These are phyloP conservation scores for Ceratobasidium sp. DNA, from an alignment of 1,284 basidiomycete species.

Conservation along the genomic window DNA sequence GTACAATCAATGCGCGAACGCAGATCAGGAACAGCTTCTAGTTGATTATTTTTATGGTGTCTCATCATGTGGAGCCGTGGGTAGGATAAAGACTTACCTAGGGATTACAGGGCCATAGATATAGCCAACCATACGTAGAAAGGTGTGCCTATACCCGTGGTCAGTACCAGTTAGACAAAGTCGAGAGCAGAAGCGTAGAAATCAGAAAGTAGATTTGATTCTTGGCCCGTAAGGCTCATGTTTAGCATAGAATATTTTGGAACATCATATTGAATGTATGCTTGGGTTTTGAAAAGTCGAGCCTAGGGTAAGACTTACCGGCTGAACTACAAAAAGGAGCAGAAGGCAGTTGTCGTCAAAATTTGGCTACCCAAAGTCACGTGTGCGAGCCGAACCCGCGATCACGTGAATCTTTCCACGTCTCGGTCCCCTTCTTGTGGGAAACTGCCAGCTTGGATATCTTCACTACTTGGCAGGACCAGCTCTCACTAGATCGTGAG, in stretches of 20 bases:
- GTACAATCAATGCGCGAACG: constrained; percentile 35
- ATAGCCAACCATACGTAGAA: not conserved
- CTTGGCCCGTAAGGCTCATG: constrained; percentile 35
- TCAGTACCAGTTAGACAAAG: not conserved
- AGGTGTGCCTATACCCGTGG: not conserved
- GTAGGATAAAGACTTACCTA: not conserved
- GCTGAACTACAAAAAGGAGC: no score
- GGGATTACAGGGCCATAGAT: not conserved
- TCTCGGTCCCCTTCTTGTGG: not conserved
- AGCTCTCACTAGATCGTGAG: constrained; percentile 19
- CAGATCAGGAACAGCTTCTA: constrained; percentile 39
- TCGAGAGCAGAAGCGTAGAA: not conserved
- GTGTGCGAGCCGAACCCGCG: not conserved
- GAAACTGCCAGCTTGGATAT: constrained; percentile 18
- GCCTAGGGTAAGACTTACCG: constrained; percentile 18
- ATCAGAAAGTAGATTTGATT: constrained; percentile 27
- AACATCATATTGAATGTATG: not conserved
- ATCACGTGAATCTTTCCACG: constrained; percentile 26
- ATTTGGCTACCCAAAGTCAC: constrained; percentile 11
- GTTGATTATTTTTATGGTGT: constrained; percentile 34
- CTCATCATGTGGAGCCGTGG: constrained; percentile 11
- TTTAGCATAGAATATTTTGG: constrained; percentile 40
- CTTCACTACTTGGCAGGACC: constrained; percentile 25
- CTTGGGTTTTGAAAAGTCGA: not conserved
- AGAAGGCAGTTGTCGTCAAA: constrained; percentile 29